Conservation (phyloP, 768 basidiomycete species). For the Boletus rubroflammeus region DNA sequence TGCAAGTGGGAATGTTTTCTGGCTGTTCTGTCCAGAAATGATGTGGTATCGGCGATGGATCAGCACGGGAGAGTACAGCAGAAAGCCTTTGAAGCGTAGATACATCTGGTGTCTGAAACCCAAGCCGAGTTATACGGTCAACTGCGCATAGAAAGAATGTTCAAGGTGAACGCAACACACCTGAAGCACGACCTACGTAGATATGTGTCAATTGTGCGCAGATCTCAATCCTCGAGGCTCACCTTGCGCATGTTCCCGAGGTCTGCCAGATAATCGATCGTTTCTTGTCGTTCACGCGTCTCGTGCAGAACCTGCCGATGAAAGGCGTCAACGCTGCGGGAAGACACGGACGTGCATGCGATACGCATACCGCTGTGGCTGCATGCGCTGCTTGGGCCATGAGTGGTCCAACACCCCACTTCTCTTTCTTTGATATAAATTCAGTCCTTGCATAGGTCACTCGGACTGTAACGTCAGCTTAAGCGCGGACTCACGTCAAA, state of each 20-base stretch:
- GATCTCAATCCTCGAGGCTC: neutral
- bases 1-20: slow-evolving; percentile 39
- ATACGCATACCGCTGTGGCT: slow-evolving; percentile 35
- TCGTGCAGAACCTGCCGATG: slow-evolving; percentile 37
- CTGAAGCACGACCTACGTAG: slow-evolving; percentile 39
- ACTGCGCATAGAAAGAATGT: neutral
- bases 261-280: slow-evolving; percentile 37
- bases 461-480: neutral
- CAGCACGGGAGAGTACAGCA: slow-evolving; percentile 20
- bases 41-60: slow-evolving; percentile 32
- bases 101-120: slow-evolving; percentile 32
- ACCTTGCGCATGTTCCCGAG: slow-evolving; percentile 43
- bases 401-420: slow-evolving; percentile 43
- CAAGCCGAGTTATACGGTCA: no score
- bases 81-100: slow-evolving; percentile 33
- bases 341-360: neutral
- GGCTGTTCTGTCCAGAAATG: slow-evolving; percentile 41
- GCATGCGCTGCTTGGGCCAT: slow-evolving; percentile 45
- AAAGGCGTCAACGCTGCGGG: neutral
- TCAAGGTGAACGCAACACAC: slow-evolving; percentile 15
- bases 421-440: slow-evolving; percentile 31
- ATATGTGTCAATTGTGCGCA: neutral
- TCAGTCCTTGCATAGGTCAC: neutral
- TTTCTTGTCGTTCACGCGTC: slow-evolving; percentile 36
- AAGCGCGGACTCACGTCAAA: slow-evolving; percentile 34